Percentiles rank a stretch among this genome's conserved stretches.
These are phyloP conservation scores for Cetradonia linearis DNA, from an alignment of 495 filamentous ascomycete species.

Conservation along the genomic window DNA sequence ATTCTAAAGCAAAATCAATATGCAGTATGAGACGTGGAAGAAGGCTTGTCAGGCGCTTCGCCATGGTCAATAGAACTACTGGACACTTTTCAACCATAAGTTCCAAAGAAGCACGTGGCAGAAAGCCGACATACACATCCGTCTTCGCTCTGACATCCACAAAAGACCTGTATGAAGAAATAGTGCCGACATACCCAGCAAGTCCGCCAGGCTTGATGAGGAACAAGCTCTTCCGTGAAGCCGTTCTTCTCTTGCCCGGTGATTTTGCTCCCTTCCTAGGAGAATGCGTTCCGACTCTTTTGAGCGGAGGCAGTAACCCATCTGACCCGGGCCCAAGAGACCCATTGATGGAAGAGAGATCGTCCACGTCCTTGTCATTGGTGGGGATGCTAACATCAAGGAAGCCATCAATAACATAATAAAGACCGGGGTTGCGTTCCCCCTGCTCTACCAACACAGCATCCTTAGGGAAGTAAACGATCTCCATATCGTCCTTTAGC, in stretches of 20 bases:
- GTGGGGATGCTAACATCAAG: slow-evolving; percentile 76
- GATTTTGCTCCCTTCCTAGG: slow-evolving; percentile 30
- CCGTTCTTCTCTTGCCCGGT: slow-evolving; percentile 40
- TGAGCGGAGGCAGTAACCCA: slow-evolving; percentile 40
- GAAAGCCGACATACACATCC: slow-evolving; percentile 95
- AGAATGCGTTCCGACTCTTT: slow-evolving; percentile 39
- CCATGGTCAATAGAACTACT: slow-evolving; percentile 86
- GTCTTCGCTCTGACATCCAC: slow-evolving; percentile 96
- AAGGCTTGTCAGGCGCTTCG: slow-evolving; percentile 81
- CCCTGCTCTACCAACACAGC: slow-evolving; percentile 96
- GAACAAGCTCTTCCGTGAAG: slow-evolving; percentile 63
- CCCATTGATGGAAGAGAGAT: slow-evolving; percentile 28
- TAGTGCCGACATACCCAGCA: slow-evolving; percentile 84
- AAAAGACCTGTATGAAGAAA: slow-evolving; percentile 91
- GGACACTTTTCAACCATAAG: slow-evolving; percentile 86
- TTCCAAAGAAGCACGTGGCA: slow-evolving; percentile 77
- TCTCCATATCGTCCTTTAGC: slow-evolving; percentile 85
- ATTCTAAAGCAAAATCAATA: slow-evolving; percentile 96
- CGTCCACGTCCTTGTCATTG: slow-evolving; percentile 41
- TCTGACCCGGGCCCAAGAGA: slow-evolving; percentile 29
- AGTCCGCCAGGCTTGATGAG: slow-evolving; percentile 92
- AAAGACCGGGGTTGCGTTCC: slow-evolving; percentile 87
- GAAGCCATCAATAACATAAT: slow-evolving; percentile 97
- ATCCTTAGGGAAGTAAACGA: slow-evolving; percentile 91
- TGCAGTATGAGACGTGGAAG: slow-evolving; percentile 88